Base-by-base conservation (phyloP, 2,329 filamentous ascomycete genomes). In the Verticillium nonalfalfae region DNA sequence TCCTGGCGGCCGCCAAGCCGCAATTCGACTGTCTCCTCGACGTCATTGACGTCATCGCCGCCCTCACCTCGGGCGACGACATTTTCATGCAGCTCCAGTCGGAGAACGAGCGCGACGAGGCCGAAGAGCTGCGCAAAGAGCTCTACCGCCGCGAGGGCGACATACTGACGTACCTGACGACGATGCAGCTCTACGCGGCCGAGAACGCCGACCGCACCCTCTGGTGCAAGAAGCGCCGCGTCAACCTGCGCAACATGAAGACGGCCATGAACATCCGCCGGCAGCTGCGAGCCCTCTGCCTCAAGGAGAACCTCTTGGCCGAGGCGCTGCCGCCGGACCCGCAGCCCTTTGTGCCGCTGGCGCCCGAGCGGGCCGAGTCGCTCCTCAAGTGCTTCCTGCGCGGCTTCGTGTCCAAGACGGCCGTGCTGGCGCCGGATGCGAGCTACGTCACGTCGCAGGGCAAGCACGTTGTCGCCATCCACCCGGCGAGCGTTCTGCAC, bases 31-130 rank as follows among this genome's bases (percentile, higher is more conserved):
- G 93, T 67, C 76, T 97, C 1, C 74, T 88, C 0, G 92, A 97
- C 66, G 88, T 87, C 4, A 94, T 99, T 65, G 95, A 98, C 69
- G 89, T 97, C 60, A 90, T 89, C 39, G 79, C 86, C 0, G 86
- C 84, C 63, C 79, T 89, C 26, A 88, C 85, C 0, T 79, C 84
- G 0, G 86, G 86, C 52, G 84, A 87, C 58, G 85, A 86, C 62
- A 82, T 89, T 11, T 89, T 88, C 67, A 72, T 85, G 11, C 83
- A 85, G 56, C 73, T 86, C 0, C 82, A 84, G 57, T 82, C 81
- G 0, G 84, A 87, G 64, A 83, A 87, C 63, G 79, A 76, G 2
- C 75, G 76, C 26, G 84, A 87, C 59, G 78, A 82, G 21, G 78
- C 82, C 1, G 82, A 84, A 61, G 78, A 78, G 14, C 71, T 74